Evolutionary conservation across 148 eudicot genomes (phyloP).

Genomic region (Polygonum aviculare): DNA sequence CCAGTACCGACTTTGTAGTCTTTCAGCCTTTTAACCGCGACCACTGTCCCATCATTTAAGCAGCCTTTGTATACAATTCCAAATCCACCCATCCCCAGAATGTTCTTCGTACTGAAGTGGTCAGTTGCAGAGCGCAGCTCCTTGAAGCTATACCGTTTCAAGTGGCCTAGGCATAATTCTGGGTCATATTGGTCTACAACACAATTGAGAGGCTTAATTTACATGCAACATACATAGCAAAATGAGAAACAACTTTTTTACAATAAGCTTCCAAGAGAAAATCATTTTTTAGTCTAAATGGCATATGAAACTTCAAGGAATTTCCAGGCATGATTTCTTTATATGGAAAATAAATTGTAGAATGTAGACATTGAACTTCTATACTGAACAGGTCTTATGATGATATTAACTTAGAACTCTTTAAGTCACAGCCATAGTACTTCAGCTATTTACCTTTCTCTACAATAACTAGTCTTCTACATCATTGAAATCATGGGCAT

Average conservation of each 20-base stretch:
- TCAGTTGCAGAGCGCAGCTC: conserved; percentile 17
- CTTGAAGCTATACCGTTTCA: conserved; percentile 17
- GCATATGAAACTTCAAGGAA: not conserved
- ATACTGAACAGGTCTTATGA: not conserved
- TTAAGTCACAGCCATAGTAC: not conserved
- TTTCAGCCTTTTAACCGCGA: conserved; percentile 19
- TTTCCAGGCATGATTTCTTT: not conserved
- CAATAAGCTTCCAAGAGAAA: not conserved
- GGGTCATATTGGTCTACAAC: conserved; percentile 4
- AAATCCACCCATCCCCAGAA: conserved; percentile 18
- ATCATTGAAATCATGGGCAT: not conserved
- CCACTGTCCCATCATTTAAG: conserved; percentile 16
- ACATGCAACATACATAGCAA: not conserved
- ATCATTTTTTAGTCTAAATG: not conserved
- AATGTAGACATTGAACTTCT: not conserved
- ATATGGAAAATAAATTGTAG: not conserved
- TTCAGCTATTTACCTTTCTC: too few relatives aligned
- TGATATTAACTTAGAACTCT: not conserved
- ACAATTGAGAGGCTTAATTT: not conserved
- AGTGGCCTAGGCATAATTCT: conserved; percentile 16
- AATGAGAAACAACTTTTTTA: not conserved
- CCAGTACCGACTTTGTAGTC: conserved; percentile 17
- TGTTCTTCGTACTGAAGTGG: conserved; percentile 18
- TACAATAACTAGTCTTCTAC: not conserved
- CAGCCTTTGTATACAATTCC: conserved; percentile 19